Percentiles rank a stretch among this genome's conserved stretches.
Evolutionary conservation across 73 alveolate species (phyloP).

Genomic region (Paramecium primaurelia): DNA sequence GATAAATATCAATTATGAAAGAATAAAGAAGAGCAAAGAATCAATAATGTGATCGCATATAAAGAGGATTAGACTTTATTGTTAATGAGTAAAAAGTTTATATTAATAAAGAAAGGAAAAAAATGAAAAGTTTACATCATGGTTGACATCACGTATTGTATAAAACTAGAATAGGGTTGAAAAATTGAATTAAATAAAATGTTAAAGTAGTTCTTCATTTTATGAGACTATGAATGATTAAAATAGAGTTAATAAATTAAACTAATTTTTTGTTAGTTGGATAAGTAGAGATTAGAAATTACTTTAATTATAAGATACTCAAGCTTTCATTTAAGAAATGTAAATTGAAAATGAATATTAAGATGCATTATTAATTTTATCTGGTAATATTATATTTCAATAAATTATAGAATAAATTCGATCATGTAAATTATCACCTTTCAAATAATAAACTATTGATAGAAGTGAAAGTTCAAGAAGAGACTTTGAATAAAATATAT

Average conservation of each 20-base stretch:
- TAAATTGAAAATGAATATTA: background rate
- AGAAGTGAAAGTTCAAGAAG: background rate
- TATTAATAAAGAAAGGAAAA: background rate
- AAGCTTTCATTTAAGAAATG: background rate
- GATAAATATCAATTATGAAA: background rate
- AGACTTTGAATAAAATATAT: background rate
- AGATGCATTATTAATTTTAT: background rate
- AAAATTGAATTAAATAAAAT: background rate
- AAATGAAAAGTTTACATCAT: slow-evolving; percentile 7
- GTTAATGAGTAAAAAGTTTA: background rate
- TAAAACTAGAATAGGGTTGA: background rate
- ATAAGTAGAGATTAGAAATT: background rate
- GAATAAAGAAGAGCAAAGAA: slow-evolving; percentile 3
- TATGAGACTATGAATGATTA: background rate
- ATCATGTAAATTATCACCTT: background rate
- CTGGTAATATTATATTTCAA: background rate
- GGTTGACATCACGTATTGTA: background rate
- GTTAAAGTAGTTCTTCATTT: background rate
- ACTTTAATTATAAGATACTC: background rate
- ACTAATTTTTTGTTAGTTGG: background rate
- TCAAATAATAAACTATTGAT: background rate
- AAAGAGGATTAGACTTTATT: background rate
- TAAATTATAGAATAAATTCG: background rate
- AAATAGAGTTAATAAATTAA: background rate
- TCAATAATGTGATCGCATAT: background rate